Evolutionary conservation across 345 rosid species (phyloP).

Genomic region (Eucalyptus fibrosa): DNA sequence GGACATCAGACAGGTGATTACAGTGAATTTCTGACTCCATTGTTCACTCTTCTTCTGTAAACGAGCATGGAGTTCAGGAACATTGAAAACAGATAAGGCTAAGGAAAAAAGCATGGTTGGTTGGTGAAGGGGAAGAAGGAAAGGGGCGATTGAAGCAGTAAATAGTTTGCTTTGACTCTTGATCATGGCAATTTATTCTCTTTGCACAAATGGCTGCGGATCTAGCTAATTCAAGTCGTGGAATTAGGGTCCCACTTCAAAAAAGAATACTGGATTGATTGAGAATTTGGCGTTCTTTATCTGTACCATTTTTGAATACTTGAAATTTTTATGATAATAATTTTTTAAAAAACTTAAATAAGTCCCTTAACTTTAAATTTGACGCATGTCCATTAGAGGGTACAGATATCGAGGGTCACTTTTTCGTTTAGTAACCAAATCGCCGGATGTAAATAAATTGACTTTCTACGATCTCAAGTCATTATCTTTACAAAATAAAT

Average conservation of each 20-base stretch:
- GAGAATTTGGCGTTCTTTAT: not conserved
- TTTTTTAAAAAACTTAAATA: not conserved
- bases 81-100: not conserved
- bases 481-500: not conserved
- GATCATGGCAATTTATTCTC: not conserved
- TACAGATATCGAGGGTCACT: too few species aligned
- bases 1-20: not conserved
- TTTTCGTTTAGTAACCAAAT: too few species aligned
- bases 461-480: not conserved
- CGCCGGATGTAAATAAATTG: not conserved
- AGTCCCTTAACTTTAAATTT: too few species aligned
- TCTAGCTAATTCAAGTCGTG: not conserved
- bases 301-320: not conserved
- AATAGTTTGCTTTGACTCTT: not conserved
- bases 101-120: not conserved
- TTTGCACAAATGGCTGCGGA: not conserved
- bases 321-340: not conserved
- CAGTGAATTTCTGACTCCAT: not conserved
- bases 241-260: not conserved
- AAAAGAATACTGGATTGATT: not conserved
- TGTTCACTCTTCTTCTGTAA: not conserved
- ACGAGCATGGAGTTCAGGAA: not conserved
- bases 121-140: not conserved
- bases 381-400: too few species aligned
- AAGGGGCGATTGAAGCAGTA: not conserved